Conservation (phyloP, 768 basidiomycete genomes). For the Suillus subaureus region DNA sequence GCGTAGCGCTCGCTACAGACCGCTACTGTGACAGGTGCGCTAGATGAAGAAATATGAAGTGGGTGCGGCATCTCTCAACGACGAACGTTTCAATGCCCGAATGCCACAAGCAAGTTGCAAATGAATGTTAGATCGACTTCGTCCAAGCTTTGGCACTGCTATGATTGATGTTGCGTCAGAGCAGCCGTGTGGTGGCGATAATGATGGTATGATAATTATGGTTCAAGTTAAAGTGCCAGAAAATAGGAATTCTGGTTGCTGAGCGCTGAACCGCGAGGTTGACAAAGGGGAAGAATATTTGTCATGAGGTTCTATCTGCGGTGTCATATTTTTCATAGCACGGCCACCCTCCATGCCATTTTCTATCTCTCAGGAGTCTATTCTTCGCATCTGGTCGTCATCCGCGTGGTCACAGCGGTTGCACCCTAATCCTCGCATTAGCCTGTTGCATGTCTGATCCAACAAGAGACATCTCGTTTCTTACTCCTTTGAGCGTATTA, state of each 20-base stretch:
- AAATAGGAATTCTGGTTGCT: neutral
- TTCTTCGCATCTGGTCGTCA: neutral
- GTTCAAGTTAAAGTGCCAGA: neutral
- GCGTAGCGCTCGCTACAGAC: neutral
- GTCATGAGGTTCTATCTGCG: neutral
- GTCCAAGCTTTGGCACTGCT: conserved; percentile 80
- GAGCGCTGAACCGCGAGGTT: neutral
- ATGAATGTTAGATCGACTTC: neutral
- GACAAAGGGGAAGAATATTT: neutral
- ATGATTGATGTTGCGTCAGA: conserved; percentile 86
- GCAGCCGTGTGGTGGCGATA: conserved; percentile 80
- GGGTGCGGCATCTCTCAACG: no score
- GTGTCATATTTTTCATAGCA: neutral
- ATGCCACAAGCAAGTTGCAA: neutral
- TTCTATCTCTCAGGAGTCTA: neutral
- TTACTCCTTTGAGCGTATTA: neutral
- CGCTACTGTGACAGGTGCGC: no score
- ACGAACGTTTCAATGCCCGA: neutral
- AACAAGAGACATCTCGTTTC: neutral
- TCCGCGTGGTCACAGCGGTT: neutral
- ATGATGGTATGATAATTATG: neutral
- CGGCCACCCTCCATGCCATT: neutral
- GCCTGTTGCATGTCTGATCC: neutral
- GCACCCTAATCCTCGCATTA: neutral
- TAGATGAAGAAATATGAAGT: neutral